These are phyloP conservation scores for Penicillium waksmanii DNA, from an alignment of 495 filamentous ascomycete genomes.

Conservation along the genomic window DNA sequence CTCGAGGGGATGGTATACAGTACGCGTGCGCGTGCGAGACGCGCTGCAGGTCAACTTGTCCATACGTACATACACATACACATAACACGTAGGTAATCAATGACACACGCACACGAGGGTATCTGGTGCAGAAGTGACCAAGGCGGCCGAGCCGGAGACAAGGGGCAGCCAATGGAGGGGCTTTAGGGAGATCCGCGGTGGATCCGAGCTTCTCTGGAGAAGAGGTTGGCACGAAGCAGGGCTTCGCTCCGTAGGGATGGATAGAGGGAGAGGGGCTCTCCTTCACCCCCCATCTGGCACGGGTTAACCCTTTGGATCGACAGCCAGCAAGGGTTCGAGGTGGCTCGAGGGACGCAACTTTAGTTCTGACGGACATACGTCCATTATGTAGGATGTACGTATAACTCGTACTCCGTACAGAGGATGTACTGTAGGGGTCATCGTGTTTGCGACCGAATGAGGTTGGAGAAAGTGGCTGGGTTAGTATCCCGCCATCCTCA, in stretches of 20 bases:
- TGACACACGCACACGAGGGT: constrained; percentile 8
- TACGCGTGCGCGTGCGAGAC: background rate
- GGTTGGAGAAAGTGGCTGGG: background rate
- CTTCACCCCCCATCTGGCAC: background rate
- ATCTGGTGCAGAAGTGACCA: constrained; percentile 1
- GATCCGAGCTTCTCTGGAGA: constrained; percentile 5
- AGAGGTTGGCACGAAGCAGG: constrained; percentile 8
- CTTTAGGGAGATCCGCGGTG: constrained; percentile 4
- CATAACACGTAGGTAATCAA: background rate
- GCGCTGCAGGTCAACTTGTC: constrained; percentile 5
- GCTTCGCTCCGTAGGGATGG: background rate
- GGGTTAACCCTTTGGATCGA: background rate
- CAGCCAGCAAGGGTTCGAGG: background rate
- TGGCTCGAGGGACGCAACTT: background rate
- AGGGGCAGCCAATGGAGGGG: constrained; percentile 4
- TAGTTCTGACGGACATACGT: background rate
- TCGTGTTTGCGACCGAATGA: background rate
- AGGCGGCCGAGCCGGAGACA: constrained; percentile 7
- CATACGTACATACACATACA: background rate
- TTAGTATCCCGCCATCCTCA: background rate
- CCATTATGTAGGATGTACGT: background rate
- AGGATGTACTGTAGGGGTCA: no score
- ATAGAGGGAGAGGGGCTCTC: background rate
- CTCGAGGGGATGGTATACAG: constrained; percentile 1
- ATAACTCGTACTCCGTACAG: no score